Evolutionary conservation across 768 basidiomycete genomes (phyloP), one percentile per base, ranked within the genome.

Genomic region (Clavaria fumosa): DNA sequence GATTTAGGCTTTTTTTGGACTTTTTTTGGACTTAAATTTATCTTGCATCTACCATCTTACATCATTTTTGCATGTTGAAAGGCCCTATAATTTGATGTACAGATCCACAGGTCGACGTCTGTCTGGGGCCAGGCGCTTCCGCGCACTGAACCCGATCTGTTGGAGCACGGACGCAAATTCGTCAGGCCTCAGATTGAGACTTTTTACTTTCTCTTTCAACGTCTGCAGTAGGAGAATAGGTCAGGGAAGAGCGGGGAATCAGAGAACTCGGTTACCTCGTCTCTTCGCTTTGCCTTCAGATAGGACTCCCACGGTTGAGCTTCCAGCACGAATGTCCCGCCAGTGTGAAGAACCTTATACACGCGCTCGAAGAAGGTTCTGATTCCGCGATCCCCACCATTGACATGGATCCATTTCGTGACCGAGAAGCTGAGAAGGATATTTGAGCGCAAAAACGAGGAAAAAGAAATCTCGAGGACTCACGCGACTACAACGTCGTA

Each of bases 351-450:
- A 2, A 69, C 65, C 19, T 53, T 48, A 44, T 72, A 58, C 0
- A 77, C 70, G 28, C 74, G 70, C 2, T 51, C 57, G 49, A 93
- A 91, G 54, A 90, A 85, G 0, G 45, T 41, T 23, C 53, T 45
- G n/a, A 93, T 47, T 0, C 75, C 88, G 1, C 69, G 68, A 48
- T 95, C 89, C 7, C 81, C 79, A 7, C 64, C 62, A 45, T 89
- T 77, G 7, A 93, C 61, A 54, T 93, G 89, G 21, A 91, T 84
- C 89, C 89, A 93, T 56, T 90, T 93, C 0, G 86, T 73, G 31
- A 91, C 57, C 0, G 88, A 91, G 46, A 93, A 75, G 1, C 85
- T 89, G 50, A 3, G 22, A 28, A 27, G 14, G 20, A 15, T 2
- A 35, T 9, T 17, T 26, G n/a, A 35, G 26, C 21, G 31, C 20